These are phyloP conservation scores for Stentor coeruleus DNA, from an alignment of 73 alveolate species.

Conservation along the genomic window DNA sequence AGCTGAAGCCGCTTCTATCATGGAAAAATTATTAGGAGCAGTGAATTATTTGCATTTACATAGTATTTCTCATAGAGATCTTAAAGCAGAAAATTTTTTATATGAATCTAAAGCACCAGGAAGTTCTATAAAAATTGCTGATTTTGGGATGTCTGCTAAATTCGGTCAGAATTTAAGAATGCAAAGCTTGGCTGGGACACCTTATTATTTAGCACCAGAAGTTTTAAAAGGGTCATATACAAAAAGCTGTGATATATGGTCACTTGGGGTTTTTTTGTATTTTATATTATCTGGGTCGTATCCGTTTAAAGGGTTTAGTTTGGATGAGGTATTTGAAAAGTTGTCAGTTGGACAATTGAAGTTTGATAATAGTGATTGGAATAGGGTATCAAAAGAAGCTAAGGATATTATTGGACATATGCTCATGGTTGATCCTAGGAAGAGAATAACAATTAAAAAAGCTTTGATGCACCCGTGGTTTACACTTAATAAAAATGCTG, in stretches of 20 bases:
- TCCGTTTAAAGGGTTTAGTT: slow-evolving; percentile 6
- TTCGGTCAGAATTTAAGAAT: slow-evolving; percentile 73
- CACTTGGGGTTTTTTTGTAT: slow-evolving; percentile 37
- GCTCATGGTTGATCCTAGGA: slow-evolving; percentile 11
- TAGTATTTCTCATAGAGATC: slow-evolving; percentile 82
- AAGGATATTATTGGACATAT: slow-evolving; percentile 28
- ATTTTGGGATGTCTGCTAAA: slow-evolving; percentile 78
- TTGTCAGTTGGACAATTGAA: slow-evolving; percentile 20
- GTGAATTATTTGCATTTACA: slow-evolving; percentile 74
- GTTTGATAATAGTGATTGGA: slow-evolving; percentile 26
- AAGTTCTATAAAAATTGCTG: slow-evolving; percentile 64
- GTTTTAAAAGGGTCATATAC: slow-evolving; percentile 51
- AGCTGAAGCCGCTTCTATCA: slow-evolving; percentile 37
- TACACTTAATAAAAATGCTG: neutral
- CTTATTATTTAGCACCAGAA: slow-evolving; percentile 62
- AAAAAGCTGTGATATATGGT: slow-evolving; percentile 48
- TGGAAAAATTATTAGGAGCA: slow-evolving; percentile 57
- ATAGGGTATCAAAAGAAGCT: slow-evolving; percentile 24
- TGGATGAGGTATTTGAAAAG: slow-evolving; percentile 7
- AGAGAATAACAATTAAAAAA: slow-evolving; percentile 19
- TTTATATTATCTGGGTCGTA: neutral
- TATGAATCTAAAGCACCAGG: slow-evolving; percentile 56
- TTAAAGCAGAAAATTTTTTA: slow-evolving; percentile 77
- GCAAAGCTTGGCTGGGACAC: slow-evolving; percentile 73
- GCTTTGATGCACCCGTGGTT: neutral